Conservation (phyloP, 1,139 yeast genomes). For the Protomyces arabidopsidicola region DNA sequence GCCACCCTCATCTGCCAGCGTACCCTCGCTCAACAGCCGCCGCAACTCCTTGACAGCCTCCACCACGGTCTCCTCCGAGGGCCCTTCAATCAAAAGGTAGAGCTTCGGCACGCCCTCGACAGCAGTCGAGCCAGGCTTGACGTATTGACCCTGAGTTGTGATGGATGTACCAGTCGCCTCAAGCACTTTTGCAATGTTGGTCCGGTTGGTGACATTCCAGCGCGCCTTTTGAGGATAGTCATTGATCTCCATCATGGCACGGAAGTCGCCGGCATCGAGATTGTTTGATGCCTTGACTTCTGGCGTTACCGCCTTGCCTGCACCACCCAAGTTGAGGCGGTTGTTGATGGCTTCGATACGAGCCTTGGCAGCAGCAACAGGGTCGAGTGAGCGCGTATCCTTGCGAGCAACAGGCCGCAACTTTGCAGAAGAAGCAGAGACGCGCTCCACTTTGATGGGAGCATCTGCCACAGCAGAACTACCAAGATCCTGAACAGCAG, state of each 20-base stretch:
- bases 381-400: conserved; percentile 22
- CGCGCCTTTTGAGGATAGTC: conserved; percentile 79
- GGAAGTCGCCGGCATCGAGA: conserved; percentile 63
- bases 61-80: conserved; percentile 57
- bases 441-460: conserved; percentile 29
- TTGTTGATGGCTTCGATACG: conserved; percentile 30
- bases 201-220: conserved; percentile 73
- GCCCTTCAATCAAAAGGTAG: conserved; percentile 74
- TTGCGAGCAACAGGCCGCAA: conserved; percentile 3
- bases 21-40: conserved; percentile 51
- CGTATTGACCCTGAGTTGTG: conserved; percentile 76
- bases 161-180: conserved; percentile 74
- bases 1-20: conserved; percentile 35
- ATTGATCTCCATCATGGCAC: conserved; percentile 70
- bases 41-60: conserved; percentile 64
- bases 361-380: conserved; percentile 29
- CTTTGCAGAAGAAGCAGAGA: conserved; percentile 23
- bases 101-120: conserved; percentile 62
- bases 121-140: conserved; percentile 52
- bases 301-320: conserved; percentile 45
- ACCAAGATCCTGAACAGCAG: conserved; percentile 30
- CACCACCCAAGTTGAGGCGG: conserved; percentile 31
- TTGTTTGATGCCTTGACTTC: conserved; percentile 44
- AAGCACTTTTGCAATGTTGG: conserved; percentile 58
- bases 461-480: conserved; percentile 31